Evolutionary conservation across 2,329 filamentous ascomycete species (phyloP).

Genomic region (Thermothelomyces thermophilus): DNA sequence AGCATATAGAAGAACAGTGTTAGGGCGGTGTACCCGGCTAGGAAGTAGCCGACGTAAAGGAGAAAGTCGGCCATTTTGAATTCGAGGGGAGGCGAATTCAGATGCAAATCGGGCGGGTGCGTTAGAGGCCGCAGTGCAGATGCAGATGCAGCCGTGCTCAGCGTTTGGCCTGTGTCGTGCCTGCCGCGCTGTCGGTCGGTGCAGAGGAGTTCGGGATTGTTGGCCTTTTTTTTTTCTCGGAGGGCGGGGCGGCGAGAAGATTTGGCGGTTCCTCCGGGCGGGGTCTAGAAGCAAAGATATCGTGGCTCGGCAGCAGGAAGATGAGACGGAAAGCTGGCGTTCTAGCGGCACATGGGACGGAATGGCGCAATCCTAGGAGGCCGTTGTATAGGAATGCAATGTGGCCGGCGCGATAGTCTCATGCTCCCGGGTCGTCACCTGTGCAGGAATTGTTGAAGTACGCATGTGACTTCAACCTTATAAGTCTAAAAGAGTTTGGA

Average conservation of each 20-base stretch:
- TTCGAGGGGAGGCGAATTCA: background rate
- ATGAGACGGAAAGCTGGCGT: background rate
- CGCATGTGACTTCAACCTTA: constrained; percentile 1
- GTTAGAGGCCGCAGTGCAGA: background rate
- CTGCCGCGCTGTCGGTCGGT: background rate
- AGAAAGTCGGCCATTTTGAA: constrained; percentile 33
- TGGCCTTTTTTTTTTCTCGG: background rate
- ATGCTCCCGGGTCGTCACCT: background rate
- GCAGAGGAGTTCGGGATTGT: background rate
- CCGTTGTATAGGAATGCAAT: background rate
- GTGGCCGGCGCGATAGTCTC: background rate
- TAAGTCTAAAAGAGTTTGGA: background rate
- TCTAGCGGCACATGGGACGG: background rate
- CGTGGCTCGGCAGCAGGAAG: background rate
- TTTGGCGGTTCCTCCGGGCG: background rate
- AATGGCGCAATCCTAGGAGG: background rate
- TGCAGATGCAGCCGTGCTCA: background rate
- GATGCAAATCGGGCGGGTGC: background rate
- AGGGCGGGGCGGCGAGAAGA: background rate
- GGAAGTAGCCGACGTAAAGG: constrained; percentile 39
- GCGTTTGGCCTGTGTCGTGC: background rate
- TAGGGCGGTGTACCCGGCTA: constrained; percentile 46
- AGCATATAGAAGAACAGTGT: constrained; percentile 55
- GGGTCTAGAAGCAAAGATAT: background rate
- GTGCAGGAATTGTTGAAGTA: background rate